Percentiles rank a stretch among this genome's conserved stretches.
Evolutionary conservation across 306 rosid genomes (phyloP).

Genomic region (Arachis stenosperma): DNA sequence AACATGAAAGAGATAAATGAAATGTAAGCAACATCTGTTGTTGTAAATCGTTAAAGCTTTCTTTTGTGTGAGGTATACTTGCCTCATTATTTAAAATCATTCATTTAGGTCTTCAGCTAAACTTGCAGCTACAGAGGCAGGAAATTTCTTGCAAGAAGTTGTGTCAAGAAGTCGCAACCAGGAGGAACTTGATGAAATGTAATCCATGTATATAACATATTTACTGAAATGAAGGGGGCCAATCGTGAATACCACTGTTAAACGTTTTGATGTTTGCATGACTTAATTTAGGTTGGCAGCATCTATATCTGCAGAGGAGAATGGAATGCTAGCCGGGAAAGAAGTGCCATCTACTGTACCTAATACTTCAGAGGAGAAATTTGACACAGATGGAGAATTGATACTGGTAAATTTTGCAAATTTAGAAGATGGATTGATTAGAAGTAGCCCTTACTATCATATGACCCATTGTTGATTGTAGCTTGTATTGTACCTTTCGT

Average conservation of each 20-base stretch:
- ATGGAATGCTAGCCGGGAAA: slow-evolving; percentile 41
- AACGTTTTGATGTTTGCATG: slow-evolving; percentile 40
- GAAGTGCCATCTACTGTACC: slow-evolving; percentile 48
- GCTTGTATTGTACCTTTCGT: slow-evolving; percentile 11
- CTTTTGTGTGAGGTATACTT: slow-evolving; percentile 19
- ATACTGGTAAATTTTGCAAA: slow-evolving; percentile 59
- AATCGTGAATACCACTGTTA: slow-evolving; percentile 30
- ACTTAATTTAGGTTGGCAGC: slow-evolving; percentile 82
- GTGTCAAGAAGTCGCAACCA: slow-evolving; percentile 47
- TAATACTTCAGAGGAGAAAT: slow-evolving; percentile 50
- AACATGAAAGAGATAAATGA: slow-evolving; percentile 59
- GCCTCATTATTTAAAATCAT: slow-evolving; percentile 22
- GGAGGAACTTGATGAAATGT: slow-evolving; percentile 81
- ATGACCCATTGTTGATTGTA: slow-evolving; percentile 27
- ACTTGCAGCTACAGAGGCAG: slow-evolving; percentile 45
- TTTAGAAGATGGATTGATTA: slow-evolving; percentile 23
- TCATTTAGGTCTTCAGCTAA: slow-evolving; percentile 58
- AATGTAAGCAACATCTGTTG: slow-evolving; percentile 53
- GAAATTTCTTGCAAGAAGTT: slow-evolving; percentile 23
- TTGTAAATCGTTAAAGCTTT: slow-evolving; percentile 17
- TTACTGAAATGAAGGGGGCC: slow-evolving; percentile 17
- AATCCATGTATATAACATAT: slow-evolving; percentile 38
- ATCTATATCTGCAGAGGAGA: slow-evolving; percentile 78
- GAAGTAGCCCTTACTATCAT: slow-evolving; percentile 24
- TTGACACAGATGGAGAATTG: slow-evolving; percentile 63